Evolutionary conservation across 371 early-diverging fungal genomes (phyloP), one percentile per base, ranked within the genome.

Genomic region (Circinella umbellata): DNA sequence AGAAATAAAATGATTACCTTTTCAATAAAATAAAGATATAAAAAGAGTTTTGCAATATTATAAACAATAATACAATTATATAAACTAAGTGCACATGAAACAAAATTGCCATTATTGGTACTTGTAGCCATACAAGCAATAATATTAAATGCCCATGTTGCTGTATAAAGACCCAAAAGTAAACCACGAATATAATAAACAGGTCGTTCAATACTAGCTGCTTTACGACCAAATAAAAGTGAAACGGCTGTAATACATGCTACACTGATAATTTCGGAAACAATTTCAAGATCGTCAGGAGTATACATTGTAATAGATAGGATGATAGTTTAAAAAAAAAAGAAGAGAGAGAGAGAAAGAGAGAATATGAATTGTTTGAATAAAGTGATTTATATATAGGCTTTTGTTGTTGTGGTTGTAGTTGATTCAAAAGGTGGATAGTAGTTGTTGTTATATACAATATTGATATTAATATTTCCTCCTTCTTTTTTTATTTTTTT

Each of bases 21-120:
- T 78, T 88, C 87, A 66, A 83, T 84, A 39, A 84, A 81, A 68
- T 86, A 86, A 18, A 86, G 76, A 69, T 79, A 86, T 0, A 88
- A 75, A 9, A 80, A 57, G n/a, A 79, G 68, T 67, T 86, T 88
- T 34, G 82, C 67, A 9, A 66, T 35, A 6, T 83, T 83, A 62
- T 84, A 86, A 2, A 86, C 63, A 27, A 82, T 55, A 3, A 78
- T 69, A 39, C 75, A 73, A 39, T 80, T 78, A 66, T 78, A 81
- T 17, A 83, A 74, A n/a, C 82, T 76, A 60, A 88, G 73, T 17
- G 70, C 65, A 67, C 88, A 88, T 15, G 86, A 86, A 46, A 84
- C 61, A 13, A 57, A 63, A 35, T 88, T 88, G 63, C 81, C 83
- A 63, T 88, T 84, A 70, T 88, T 86, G 64, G 85, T 85, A 68